Evolutionary conservation across 805 yeast species (phyloP), one percentile per base, ranked within the genome.

Genomic region (Millerago galiae): DNA sequence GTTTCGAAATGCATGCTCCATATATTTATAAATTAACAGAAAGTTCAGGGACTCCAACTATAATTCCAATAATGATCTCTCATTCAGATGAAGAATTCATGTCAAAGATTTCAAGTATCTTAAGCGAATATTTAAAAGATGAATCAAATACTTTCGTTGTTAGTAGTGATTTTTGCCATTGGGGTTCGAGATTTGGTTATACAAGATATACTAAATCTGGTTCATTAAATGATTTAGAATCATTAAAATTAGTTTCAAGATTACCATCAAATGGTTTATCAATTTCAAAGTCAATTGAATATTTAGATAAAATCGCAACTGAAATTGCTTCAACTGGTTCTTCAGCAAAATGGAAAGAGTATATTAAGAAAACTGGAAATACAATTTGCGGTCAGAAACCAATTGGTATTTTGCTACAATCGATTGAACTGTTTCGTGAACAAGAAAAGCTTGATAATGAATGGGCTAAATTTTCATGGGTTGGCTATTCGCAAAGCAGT

Each of bases 341-440:
- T 2, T 75, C 79, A 41, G 53, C 56, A 1, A 62, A 63, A 8
- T 93, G 95, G 87, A 71, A 68, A 40, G 59, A 70, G 24, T 93
- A 93, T 56, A 75, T 93, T 5, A 62, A 64, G 6, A 51, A 49
- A 1, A 87, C 98, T 0, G 87, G 83, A 0, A 90, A 91, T 63
- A 93, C 99, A 0, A 83, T 93, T 14, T 93, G 99, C 62, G 99
- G 99, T 1, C 84, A 89, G 45, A 80, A 77, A 46, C 96, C 98
- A 0, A 69, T 93, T 29, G 74, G 77, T 2, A 67, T 88, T 8
- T 58, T 91, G 15, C 58, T 91, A 40, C 64, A 68, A 16, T 60
- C 81, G 2, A 58, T 81, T 46, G 83, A 81, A 45, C 43, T 58
- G 32, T 49, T 50, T 38, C 44, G 58, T 34, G 35, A 49, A 39